These are phyloP conservation scores for Komagataea norvegica DNA, from an alignment of 1,139 yeast genomes.

Conservation along the genomic window DNA sequence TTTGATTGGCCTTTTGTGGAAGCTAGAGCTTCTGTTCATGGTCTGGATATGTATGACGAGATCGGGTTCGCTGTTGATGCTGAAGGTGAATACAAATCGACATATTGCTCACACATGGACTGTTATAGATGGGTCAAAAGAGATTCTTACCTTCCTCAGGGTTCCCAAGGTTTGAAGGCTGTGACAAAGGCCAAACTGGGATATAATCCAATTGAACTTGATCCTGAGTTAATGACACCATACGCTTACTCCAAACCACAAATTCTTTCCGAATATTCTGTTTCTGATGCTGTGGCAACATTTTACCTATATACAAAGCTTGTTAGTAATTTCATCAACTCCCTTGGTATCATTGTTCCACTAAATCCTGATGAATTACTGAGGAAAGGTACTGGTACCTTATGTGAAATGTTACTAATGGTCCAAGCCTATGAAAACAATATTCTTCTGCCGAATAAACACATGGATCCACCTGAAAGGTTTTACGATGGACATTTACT, in stretches of 20 bases:
- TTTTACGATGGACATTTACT: conserved; percentile 91
- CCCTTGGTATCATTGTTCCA: conserved; percentile 93
- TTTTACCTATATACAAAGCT: conserved; percentile 93
- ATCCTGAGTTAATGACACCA: conserved; percentile 97
- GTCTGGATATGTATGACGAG: conserved; percentile 83
- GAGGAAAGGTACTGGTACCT: conserved; percentile 96
- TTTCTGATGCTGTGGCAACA: conserved; percentile 98
- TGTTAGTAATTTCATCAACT: conserved; percentile 95
- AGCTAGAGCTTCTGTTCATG: conserved; percentile 77
- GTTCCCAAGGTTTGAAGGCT: conserved; percentile 97
- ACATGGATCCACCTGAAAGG: conserved; percentile 85
- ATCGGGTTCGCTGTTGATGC: conserved; percentile 89
- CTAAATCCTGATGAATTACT: conserved; percentile 94
- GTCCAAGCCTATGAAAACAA: conserved; percentile 85
- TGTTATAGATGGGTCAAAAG: conserved; percentile 99
- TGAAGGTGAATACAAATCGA: conserved; percentile 90
- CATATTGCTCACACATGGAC: conserved; percentile 95
- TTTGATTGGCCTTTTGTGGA: conserved; percentile 99
- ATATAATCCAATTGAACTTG: conserved; percentile 92
- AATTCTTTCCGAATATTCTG: conserved; percentile 89
- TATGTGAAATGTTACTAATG: conserved; percentile 96
- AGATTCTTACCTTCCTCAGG: conserved; percentile 96
- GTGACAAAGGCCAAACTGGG: conserved; percentile 96
- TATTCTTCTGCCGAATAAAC: conserved; percentile 87
- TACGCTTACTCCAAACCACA: conserved; percentile 95